Evolutionary conservation across 148 eudicot species (phyloP).

Genomic region (Rhododendron simsii): DNA sequence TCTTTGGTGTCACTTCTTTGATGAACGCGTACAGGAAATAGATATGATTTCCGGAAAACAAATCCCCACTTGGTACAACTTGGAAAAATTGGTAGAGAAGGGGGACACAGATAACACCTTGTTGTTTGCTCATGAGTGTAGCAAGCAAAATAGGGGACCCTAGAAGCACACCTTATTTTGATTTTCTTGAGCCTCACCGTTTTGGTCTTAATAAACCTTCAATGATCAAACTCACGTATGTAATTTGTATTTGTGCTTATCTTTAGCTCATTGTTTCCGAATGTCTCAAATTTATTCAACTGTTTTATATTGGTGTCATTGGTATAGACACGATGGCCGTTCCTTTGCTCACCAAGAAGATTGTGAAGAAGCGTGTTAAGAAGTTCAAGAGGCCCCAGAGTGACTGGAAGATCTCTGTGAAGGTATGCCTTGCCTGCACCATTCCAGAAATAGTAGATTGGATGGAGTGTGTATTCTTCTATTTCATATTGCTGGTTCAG

Average conservation of each 20-base stretch:
- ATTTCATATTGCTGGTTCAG: neutral
- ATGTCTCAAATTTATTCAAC: neutral
- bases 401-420: constrained; percentile 40
- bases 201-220: neutral
- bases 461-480: neutral
- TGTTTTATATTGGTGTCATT: neutral
- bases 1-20: neutral
- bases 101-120: neutral
- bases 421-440: constrained; percentile 22
- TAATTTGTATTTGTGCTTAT: neutral
- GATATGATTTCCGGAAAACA: neutral
- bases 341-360: constrained; percentile 44
- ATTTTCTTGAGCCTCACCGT: neutral
- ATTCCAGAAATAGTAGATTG: neutral
- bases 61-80: neutral
- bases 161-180: neutral
- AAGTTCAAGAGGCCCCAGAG: constrained; percentile 50
- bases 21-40: neutral
- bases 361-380: constrained; percentile 53
- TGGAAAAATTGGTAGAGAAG: neutral
- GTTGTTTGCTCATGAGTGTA: neutral
- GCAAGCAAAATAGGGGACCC: neutral
- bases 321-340: constrained; percentile 35
- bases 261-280: neutral
- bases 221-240: neutral